Evolutionary conservation across 2,329 filamentous ascomycete species (phyloP).

Genomic region (Aurifilum marmelostoma): DNA sequence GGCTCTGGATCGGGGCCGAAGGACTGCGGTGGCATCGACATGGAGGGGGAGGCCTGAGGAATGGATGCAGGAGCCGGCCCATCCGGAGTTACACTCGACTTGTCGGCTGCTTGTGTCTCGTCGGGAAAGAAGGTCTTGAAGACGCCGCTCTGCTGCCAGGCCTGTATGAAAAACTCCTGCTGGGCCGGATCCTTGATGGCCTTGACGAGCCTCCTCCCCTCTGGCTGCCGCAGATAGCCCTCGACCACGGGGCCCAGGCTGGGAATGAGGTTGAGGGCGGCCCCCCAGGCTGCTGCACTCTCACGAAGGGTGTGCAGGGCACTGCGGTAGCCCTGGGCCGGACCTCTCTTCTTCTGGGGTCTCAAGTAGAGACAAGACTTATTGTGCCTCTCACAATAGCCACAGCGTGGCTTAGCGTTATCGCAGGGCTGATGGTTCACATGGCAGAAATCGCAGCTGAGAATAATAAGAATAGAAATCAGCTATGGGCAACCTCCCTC

Average conservation of each 20-base stretch:
- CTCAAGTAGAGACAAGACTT: slow-evolving; percentile 43
- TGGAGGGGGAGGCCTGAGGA: background rate
- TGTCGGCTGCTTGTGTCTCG: slow-evolving; percentile 26
- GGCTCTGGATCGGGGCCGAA: background rate
- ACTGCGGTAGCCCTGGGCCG: slow-evolving; percentile 44
- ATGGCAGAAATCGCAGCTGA: slow-evolving; percentile 51
- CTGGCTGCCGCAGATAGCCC: slow-evolving; percentile 39
- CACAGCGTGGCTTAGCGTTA: slow-evolving; percentile 50
- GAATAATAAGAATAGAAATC: slow-evolving; percentile 20
- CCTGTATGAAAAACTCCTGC: slow-evolving; percentile 42
- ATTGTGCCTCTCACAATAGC: slow-evolving; percentile 47
- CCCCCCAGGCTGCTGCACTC: slow-evolving; percentile 45
- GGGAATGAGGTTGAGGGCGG: slow-evolving; percentile 41
- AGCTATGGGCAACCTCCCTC: background rate
- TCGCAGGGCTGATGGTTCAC: slow-evolving; percentile 53
- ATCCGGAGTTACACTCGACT: slow-evolving; percentile 21
- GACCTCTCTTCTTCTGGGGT: slow-evolving; percentile 44
- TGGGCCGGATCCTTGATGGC: slow-evolving; percentile 42
- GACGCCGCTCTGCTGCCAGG: slow-evolving; percentile 42
- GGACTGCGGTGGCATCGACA: slow-evolving; percentile 18
- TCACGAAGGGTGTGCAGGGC: slow-evolving; percentile 45
- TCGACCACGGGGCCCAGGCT: slow-evolving; percentile 42
- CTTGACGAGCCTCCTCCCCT: slow-evolving; percentile 37
- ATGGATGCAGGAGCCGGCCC: slow-evolving; percentile 10
- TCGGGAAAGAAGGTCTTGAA: slow-evolving; percentile 41